These are phyloP conservation scores for Platanthera guangdongensis DNA, from an alignment of 106 monocot species.

Conservation along the genomic window DNA sequence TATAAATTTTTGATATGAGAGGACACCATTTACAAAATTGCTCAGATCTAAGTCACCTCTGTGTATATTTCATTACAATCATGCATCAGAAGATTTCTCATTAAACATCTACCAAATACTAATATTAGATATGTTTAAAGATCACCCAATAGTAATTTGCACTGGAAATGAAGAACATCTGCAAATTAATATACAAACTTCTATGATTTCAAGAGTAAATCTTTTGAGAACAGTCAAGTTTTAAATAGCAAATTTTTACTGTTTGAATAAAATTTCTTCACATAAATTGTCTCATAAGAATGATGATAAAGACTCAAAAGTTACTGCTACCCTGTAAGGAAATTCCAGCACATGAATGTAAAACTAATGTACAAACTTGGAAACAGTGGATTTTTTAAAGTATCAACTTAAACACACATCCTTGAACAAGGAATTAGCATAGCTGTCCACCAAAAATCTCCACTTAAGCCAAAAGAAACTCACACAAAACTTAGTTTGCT, in stretches of 20 bases:
- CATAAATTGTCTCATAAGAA: background rate
- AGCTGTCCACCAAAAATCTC: background rate
- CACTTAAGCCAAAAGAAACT: background rate
- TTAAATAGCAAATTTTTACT: background rate
- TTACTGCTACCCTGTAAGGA: background rate
- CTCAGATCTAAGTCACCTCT: slow-evolving; percentile 87
- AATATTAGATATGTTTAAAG: background rate
- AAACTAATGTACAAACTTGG: background rate
- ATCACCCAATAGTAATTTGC: background rate
- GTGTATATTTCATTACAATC: background rate
- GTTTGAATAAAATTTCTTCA: background rate
- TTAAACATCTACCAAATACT: background rate
- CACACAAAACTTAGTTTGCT: too few relatives aligned
- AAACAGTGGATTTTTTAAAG: background rate
- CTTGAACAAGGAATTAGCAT: background rate
- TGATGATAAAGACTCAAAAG: background rate
- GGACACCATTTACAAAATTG: slow-evolving; percentile 86
- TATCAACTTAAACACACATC: background rate
- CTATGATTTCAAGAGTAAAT: background rate
- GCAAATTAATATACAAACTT: background rate
- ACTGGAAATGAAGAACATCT: background rate
- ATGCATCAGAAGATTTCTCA: background rate
- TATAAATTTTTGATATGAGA: slow-evolving; percentile 22
- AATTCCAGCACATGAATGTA: background rate
- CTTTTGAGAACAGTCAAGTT: background rate